These are phyloP conservation scores for Paramyrothecium sp. DNA, from an alignment of 2,329 filamentous ascomycete species.

Conservation along the genomic window DNA sequence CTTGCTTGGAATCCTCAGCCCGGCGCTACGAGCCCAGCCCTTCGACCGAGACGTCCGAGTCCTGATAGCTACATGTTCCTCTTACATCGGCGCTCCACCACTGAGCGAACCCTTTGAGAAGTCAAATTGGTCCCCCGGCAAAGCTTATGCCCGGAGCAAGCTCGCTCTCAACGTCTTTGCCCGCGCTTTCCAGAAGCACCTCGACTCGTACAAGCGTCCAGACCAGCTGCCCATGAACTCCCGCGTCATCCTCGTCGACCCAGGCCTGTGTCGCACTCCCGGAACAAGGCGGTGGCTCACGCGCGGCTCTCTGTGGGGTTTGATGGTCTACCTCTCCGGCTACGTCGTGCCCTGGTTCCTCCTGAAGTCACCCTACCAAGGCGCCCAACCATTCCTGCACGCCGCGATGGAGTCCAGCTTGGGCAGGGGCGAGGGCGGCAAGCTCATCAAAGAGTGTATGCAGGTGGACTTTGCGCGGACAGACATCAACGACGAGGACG, in stretches of 20 bases:
- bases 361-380: constrained; percentile 79
- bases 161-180: constrained; percentile 88
- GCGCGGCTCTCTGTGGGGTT: constrained; percentile 76
- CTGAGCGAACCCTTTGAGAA: constrained; percentile 52
- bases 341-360: constrained; percentile 86
- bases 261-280: constrained; percentile 79
- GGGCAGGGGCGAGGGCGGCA: constrained; percentile 63
- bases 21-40: constrained; percentile 86
- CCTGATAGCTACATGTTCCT: constrained; percentile 81
- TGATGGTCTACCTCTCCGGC: constrained; percentile 71
- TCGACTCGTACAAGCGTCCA: constrained; percentile 79
- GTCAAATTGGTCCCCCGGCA: constrained; percentile 52
- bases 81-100: constrained; percentile 78
- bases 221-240: constrained; percentile 81
- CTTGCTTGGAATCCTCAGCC: constrained; percentile 84
- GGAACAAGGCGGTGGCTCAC: constrained; percentile 87
- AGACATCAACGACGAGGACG: constrained; percentile 75
- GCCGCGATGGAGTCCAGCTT: constrained; percentile 80
- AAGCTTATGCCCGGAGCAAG: constrained; percentile 64
- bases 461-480: constrained; percentile 68
- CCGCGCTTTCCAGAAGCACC: constrained; percentile 86
- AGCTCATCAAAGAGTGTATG: constrained; percentile 84
- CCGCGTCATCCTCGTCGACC: constrained; percentile 83
- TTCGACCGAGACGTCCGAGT: constrained; percentile 91
- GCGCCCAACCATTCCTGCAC: constrained; percentile 82